Evolutionary conservation across 2,329 filamentous ascomycete genomes (phyloP).

Genomic region (Colletotrichum nymphaeae): DNA sequence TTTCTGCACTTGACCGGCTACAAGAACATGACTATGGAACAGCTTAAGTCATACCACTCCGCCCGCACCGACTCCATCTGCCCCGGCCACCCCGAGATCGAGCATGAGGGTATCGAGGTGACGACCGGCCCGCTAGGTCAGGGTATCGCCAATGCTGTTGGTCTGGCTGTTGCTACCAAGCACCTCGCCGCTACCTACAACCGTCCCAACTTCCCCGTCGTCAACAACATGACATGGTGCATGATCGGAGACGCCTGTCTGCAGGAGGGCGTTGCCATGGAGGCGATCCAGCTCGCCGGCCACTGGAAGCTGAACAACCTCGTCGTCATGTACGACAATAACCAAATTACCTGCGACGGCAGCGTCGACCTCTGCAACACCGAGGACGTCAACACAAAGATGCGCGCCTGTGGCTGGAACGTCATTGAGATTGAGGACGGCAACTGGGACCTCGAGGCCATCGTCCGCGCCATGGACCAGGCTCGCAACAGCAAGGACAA

Average conservation of each 20-base stretch:
- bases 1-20: slow-evolving; percentile 66
- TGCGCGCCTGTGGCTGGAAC: slow-evolving; percentile 66
- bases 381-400: slow-evolving; percentile 68
- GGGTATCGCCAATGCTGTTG: slow-evolving; percentile 70
- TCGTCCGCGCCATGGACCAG: slow-evolving; percentile 58
- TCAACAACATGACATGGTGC: slow-evolving; percentile 65
- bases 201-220: slow-evolving; percentile 56
- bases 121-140: slow-evolving; percentile 70
- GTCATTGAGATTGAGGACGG: slow-evolving; percentile 66
- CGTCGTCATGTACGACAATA: slow-evolving; percentile 70
- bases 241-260: slow-evolving; percentile 70
- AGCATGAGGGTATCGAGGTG: slow-evolving; percentile 67
- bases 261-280: slow-evolving; percentile 67
- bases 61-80: slow-evolving; percentile 59
- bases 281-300: slow-evolving; percentile 67
- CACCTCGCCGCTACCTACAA: slow-evolving; percentile 67
- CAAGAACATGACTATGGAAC: slow-evolving; percentile 65
- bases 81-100: slow-evolving; percentile 68
- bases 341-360: slow-evolving; percentile 70
- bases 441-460: slow-evolving; percentile 57
- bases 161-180: slow-evolving; percentile 68
- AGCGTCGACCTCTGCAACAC: slow-evolving; percentile 62
- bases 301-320: slow-evolving; percentile 67
- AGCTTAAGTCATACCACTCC: slow-evolving; percentile 65
- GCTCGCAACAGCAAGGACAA: slow-evolving; percentile 56